Conservation (phyloP, 345 rosid genomes). For the Leavenworthia alabamica region DNA sequence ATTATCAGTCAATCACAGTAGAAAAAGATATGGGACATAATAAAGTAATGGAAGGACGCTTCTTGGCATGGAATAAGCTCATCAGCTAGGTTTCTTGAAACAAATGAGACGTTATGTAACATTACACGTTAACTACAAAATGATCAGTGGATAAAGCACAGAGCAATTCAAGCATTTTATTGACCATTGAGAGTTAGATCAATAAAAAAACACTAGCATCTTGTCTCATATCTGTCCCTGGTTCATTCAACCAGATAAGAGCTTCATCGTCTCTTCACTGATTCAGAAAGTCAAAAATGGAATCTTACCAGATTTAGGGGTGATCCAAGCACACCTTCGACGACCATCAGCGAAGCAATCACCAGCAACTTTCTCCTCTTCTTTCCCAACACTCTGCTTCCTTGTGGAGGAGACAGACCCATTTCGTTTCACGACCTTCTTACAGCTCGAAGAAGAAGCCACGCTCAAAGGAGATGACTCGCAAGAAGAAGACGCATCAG, state of each 20-base stretch:
- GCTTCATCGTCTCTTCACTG: too few species aligned
- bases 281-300: not conserved
- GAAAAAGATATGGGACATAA: not conserved
- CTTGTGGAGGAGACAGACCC: conserved; percentile 31
- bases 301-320: conserved; percentile 58
- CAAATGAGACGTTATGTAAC: not conserved
- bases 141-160: not conserved
- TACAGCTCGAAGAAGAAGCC: conserved; percentile 48
- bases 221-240: not conserved
- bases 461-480: conserved; percentile 59
- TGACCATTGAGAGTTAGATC: not conserved
- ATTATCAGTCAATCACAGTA: not conserved
- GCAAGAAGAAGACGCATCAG: conserved; percentile 69
- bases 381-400: conserved; percentile 36
- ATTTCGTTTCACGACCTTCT: conserved; percentile 29
- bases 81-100: too few species aligned
- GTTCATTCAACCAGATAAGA: not conserved
- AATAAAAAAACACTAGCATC: not conserved
- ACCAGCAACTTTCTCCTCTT: conserved; percentile 28
- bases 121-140: not conserved
- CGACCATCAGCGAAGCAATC: conserved; percentile 42
- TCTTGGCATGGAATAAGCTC: not conserved
- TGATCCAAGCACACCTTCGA: conserved; percentile 75
- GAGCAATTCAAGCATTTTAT: not conserved
- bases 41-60: not conserved